Evolutionary conservation across 2,329 filamentous ascomycete genomes (phyloP).

Genomic region (Phialophora verrucosa): DNA sequence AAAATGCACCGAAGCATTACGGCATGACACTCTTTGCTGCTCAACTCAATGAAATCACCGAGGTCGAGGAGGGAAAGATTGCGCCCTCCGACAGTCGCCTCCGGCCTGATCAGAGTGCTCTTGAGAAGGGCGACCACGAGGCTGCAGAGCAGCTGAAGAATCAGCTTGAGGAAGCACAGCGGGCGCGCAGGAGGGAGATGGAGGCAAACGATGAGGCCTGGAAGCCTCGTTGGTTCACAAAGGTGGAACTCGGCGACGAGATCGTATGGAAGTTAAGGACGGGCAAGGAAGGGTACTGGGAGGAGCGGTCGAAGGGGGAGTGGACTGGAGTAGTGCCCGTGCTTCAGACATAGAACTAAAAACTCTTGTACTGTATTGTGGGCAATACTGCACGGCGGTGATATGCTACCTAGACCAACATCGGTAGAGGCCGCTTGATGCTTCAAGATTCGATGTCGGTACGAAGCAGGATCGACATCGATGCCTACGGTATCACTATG

Average conservation of each 20-base stretch:
- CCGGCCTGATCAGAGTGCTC: constrained; percentile 83
- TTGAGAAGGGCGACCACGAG: constrained; percentile 82
- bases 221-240: constrained; percentile 83
- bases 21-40: constrained; percentile 89
- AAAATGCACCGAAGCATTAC: constrained; percentile 79
- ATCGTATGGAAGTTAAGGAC: constrained; percentile 77
- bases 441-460: neutral
- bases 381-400: neutral
- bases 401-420: neutral
- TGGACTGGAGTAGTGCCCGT: constrained; percentile 68
- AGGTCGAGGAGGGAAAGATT: constrained; percentile 74
- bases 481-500: neutral
- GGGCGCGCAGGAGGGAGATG: constrained; percentile 72
- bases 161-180: constrained; percentile 82
- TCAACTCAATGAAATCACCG: constrained; percentile 82
- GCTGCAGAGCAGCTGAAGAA: constrained; percentile 83
- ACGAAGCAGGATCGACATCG: neutral
- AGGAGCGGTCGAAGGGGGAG: constrained; percentile 71
- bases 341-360: constrained; percentile 49
- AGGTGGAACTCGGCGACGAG: constrained; percentile 59
- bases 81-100: constrained; percentile 83
- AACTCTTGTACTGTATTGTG: neutral
- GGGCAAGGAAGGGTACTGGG: constrained; percentile 92
- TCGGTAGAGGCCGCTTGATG: neutral
- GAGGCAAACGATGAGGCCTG: constrained; percentile 76